Evolutionary conservation across 441 rosid genomes (phyloP), one percentile per base, ranked within the genome.

Genomic region (Populus hybrid): DNA sequence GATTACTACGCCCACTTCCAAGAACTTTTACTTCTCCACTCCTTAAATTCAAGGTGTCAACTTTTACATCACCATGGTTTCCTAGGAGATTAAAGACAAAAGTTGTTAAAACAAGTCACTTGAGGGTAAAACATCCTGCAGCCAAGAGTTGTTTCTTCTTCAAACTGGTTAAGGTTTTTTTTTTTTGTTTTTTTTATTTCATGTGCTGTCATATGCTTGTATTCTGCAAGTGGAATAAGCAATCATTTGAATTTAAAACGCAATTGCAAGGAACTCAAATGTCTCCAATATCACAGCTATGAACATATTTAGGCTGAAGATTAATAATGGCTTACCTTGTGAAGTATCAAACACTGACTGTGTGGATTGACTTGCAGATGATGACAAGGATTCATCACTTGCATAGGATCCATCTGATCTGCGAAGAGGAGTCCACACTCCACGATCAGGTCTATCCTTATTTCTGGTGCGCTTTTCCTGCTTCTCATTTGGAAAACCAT

Each of bases 401-500:
- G 85, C 88, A 87, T 76, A 86, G 23, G 89, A 84, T 73, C 91
- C 93, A 80, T 90, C 90, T 30, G 87, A 86, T 81, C 88, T 89
- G 35, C 84, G 88, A 80, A 91, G 87, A 46, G 93, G 89, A 73
- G 94, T 83, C 96, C 94, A 89, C 18, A 86, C 89, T 76, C 86
- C 85, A 67, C 92, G 90, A 77, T 91, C 94, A 70, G 92, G 89
- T 68, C 89, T 86, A 76, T 91, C 96, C 85, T 85, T 90, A 74
- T 88, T 88, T 86, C 88, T 85, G 66, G 83, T 73, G 66, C 92
- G 90, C 76, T 85, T 88, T 84, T 88, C 92, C 26, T 74, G 87
- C 84, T 88, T 91, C 77, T 88, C 91, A 46, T 78, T 78, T 14
- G 79, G 61, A 72, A 82, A 78, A 67, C 84, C 83, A 79, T 82